Evolutionary conservation across 2,329 filamentous ascomycete species (phyloP), one percentile per base, ranked within the genome.

Genomic region (Alternaria angustiovoidea): DNA sequence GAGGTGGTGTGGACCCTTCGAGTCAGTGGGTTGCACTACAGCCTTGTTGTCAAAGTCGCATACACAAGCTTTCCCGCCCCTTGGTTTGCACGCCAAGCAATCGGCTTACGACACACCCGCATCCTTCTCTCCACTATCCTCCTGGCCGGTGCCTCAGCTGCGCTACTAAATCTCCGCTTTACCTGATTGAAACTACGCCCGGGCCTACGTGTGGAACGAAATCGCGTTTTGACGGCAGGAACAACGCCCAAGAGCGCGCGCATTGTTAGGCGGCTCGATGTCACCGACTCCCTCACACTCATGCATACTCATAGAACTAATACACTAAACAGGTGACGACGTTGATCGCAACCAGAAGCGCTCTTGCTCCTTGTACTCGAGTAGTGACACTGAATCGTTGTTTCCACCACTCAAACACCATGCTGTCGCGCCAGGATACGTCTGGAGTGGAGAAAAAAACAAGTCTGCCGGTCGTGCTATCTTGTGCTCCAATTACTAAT

Each of bases 81-180:
- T 38, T 34, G 24, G 30, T 43, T 58, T 49, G 24, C 44, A 6
- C 11, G 55, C 55, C 42, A 58, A 54, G 55, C 18, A 41, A 32
- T 20, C 36, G 32, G 53, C 42, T 51, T 39, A 57, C 54, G 54
- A 57, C 52, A 47, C 54, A 43, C 39, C 38, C 26, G 32, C 32
- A 41, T 51, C 36, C 44, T 43, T 32, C 38, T 38, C 30, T 54
- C 24, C 28, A 22, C 41, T 11, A 46, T 12, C 11, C 18, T 51
- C 38, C 44, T 42, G 34, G 9, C 36, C n/a, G 36, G n/a, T 9
- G 36, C 36, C n/a, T 39, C 36, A 39, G n/a, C 30, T 16, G 39
- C 20, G 34, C 43, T 41, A 41, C 20, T 4, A 5, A 39, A 28
- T 11, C 28, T 34, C 12, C 36, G 30, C 28, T 20, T 34, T 6